Conservation (phyloP, 306 rosid genomes). For the Cicer cuneatum region DNA sequence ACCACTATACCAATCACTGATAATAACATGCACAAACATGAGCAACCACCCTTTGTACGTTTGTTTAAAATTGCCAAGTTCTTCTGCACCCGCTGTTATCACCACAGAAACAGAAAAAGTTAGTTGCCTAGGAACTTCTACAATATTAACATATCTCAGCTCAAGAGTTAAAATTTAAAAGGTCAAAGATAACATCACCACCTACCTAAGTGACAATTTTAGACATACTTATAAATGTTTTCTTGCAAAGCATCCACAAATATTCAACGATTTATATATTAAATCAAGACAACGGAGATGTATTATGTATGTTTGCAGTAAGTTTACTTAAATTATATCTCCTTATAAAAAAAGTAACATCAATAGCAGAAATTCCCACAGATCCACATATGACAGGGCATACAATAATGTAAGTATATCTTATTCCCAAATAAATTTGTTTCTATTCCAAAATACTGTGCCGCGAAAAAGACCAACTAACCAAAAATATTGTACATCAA, state of each 20-base stretch:
- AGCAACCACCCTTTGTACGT: conserved; percentile 87
- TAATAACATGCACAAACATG: conserved; percentile 89
- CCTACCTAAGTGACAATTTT: background rate
- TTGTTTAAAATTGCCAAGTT: conserved; percentile 86
- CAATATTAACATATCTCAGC: conserved; percentile 16
- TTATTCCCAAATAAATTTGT: background rate
- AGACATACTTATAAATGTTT: background rate
- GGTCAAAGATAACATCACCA: background rate
- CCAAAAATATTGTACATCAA: conserved; percentile 1
- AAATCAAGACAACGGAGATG: background rate
- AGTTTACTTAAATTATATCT: conserved; percentile 7
- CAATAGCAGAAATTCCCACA: conserved; percentile 12
- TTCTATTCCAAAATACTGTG: conserved; percentile 4
- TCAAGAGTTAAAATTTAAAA: conserved; percentile 11
- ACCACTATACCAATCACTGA: conserved; percentile 77
- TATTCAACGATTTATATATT: background rate
- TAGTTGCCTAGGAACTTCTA: conserved; percentile 27
- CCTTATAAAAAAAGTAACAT: background rate
- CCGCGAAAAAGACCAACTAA: conserved; percentile 1
- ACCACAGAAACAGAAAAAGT: conserved; percentile 37
- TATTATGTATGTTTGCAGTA: conserved; percentile 2
- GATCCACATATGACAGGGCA: conserved; percentile 21
- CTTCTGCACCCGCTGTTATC: conserved; percentile 92
- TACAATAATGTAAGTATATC: background rate
- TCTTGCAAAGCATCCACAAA: conserved; percentile 3